These are phyloP conservation scores for Fraxinus baroniana DNA, from an alignment of 305 asterid genomes.

Conservation along the genomic window DNA sequence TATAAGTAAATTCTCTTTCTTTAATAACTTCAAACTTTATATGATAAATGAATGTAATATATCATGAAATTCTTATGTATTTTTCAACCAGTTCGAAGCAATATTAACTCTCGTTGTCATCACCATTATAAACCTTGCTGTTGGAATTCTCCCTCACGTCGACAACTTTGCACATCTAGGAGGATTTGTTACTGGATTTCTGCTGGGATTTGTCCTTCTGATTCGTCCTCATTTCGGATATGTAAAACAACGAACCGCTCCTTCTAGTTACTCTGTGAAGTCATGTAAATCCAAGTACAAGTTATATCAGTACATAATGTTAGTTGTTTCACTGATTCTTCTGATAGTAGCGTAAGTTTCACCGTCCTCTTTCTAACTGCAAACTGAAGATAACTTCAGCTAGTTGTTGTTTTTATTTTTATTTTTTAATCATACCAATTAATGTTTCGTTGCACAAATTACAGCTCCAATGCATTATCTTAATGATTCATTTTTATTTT, in stretches of 20 bases:
- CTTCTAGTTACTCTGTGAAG: constrained; percentile 30
- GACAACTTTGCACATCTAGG: constrained; percentile 98
- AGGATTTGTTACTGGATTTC: constrained; percentile 73
- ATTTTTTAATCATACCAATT: too few species aligned
- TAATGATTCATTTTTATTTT: too few species aligned
- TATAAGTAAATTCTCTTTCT: background rate
- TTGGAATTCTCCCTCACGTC: constrained; percentile 94
- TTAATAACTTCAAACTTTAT: background rate
- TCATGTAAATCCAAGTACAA: constrained; percentile 66
- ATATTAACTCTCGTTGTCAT: constrained; percentile 57
- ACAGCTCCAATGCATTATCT: background rate
- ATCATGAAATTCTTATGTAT: background rate
- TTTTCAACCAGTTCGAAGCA: constrained; percentile 51
- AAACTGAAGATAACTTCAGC: background rate
- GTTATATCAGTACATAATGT: constrained; percentile 50
- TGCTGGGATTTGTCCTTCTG: constrained; percentile 70
- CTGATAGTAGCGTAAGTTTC: constrained; percentile 49
- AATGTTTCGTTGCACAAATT: background rate
- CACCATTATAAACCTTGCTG: constrained; percentile 69
- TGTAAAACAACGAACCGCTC: constrained; percentile 38
- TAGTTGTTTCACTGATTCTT: constrained; percentile 38
- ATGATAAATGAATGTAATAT: background rate
- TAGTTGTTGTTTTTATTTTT: background rate
- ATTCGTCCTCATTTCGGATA: constrained; percentile 79
- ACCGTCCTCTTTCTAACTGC: background rate